phyloP scores from a whole-genome alignment of 768 basidiomycete species.

The Amanita brunnescens region DNA sequence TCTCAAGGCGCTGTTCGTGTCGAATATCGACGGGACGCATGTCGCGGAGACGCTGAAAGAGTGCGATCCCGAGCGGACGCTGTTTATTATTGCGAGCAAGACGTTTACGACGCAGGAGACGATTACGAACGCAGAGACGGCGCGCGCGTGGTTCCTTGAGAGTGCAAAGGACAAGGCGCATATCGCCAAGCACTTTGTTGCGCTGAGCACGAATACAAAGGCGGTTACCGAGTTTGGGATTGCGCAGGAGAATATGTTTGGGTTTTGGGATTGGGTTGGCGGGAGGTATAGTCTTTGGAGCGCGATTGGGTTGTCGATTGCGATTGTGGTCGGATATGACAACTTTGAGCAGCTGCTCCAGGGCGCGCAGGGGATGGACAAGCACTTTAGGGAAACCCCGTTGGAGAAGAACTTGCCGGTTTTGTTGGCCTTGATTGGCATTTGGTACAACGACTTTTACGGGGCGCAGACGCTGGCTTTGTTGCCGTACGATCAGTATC shows the following conservation, averaged over 20 bases:
- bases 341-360: conserved; percentile 85
- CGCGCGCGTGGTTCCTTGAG: conserved; percentile 88
- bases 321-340: conserved; percentile 86
- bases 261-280: conserved; percentile 99
- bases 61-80: conserved; percentile 84
- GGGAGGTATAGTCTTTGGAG: conserved; percentile 98
- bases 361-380: conserved; percentile 97
- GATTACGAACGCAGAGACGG: conserved; percentile 95
- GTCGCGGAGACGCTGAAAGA: conserved; percentile 76
- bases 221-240: conserved; percentile 95
- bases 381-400: conserved; percentile 86
- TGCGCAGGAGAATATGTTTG: conserved; percentile 90
- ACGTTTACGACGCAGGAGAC: conserved; percentile 99
- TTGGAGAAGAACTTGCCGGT: conserved; percentile 90
- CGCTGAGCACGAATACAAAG: conserved; percentile 91
- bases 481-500: conserved; percentile 96
- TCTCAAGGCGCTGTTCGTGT: conserved; percentile 82
- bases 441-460: conserved; percentile 99
- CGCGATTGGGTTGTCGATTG: conserved; percentile 94
- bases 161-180: conserved; percentile 80
- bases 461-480: conserved; percentile 91
- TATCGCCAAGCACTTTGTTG: conserved; percentile 98
- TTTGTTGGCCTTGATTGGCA: conserved; percentile 77
- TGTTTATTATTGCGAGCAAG: conserved; percentile 99
- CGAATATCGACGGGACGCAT: conserved; percentile 98